Base-by-base conservation (phyloP, 495 filamentous ascomycete genomes). In the Stereocaulon alpinum region DNA sequence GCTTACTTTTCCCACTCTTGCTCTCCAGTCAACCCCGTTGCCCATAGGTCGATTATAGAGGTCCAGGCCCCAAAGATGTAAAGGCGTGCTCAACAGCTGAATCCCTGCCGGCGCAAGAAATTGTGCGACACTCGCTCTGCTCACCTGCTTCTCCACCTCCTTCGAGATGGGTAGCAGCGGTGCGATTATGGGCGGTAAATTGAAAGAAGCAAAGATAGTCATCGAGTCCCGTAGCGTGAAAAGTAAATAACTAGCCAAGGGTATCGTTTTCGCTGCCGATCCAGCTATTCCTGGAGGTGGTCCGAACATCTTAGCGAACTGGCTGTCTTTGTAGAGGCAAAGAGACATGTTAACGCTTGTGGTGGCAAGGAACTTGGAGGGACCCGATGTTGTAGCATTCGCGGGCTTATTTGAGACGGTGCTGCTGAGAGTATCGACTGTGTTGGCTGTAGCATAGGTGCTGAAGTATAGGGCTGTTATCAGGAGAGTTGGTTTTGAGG, bases 171-270 rank as follows among this genome's bases (percentile, higher is more conserved):
- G 74, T 37, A 81, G 65, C 20, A 67, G 66, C 0, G 86, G 87
- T 0, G 89, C 86, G 15, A 96, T 73, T 1, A 93, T 66, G 0
- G 87, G 77, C 0, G 92, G 92, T 29, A 96, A 76, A 69, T 96
- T 96, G 79, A 97, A 97, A 42, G 84, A 89, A 27, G 87, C 90
- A 72, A 95, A 95, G 70, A 97, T 89, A 20, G 92, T 96, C 61
- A 95, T 72, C 70, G 86, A 89, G 73, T 97, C 92, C 63, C 93
- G 82, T 55, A 83, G 67, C 11, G 87, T 83, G 77, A 96, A 97
- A 59, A 96, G 81, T 0, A 76, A 66, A 72, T 91, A 95, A 34
- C 86, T 87, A 14, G 71, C 61, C 57, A 67, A 68, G 4, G 78
- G 78, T 9, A 81, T 69, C 45, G 71, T 64, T 12, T 41, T 29